Base-by-base conservation (phyloP, 1,139 yeast species). In the Kluyveromyces sp. region DNA sequence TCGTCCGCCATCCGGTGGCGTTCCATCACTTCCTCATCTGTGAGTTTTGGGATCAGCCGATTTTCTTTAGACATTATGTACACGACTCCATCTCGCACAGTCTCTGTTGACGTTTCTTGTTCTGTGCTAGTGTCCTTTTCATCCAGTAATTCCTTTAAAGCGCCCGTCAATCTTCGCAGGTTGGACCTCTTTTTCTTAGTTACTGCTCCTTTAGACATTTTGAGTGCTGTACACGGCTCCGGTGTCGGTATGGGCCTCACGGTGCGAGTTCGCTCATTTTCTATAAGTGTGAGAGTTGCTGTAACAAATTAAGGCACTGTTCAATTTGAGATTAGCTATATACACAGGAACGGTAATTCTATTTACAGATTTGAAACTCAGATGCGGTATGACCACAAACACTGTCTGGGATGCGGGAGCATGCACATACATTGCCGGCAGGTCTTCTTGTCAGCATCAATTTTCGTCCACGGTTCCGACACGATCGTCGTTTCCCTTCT, bases 1-100 rank as follows among this genome's bases (percentile, higher is more conserved):
- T 47, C 60, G 46, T 53, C 66, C 44, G 62, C 77, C 62, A 49
- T 63, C 58, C 52, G 57, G 40, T 61, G 66, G 29, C 57, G 55
- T 43, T 50, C 56, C 56, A 60, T 50, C 2, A 61, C 55, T 42
- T 61, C 60, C 20, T 55, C 61, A 40, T 63, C 66, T 3, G 61
- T 56, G n/a, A 61, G 45, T 40, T 54, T 56, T 4, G 65, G 64
- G 26, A 63, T 61, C 32, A 55, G 40, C 16, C 51, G 55, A 35
- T 60, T 53, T 43, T 63, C 66, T 28, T 54, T 57, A 2, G 66
- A 61, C 51, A 55, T 49, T 2, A 60, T 55, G 40, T 59, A 63
- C 22, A 49, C 48, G 2, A 55, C 44, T 3, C 56, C 60, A 34
- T 53, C 44, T 9, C 43, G 43, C 29, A 11, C 17, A 6, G 13